Evolutionary conservation across 1,139 yeast genomes (phyloP), one percentile per base, ranked within the genome.

Genomic region (Taiozyma sp.): DNA sequence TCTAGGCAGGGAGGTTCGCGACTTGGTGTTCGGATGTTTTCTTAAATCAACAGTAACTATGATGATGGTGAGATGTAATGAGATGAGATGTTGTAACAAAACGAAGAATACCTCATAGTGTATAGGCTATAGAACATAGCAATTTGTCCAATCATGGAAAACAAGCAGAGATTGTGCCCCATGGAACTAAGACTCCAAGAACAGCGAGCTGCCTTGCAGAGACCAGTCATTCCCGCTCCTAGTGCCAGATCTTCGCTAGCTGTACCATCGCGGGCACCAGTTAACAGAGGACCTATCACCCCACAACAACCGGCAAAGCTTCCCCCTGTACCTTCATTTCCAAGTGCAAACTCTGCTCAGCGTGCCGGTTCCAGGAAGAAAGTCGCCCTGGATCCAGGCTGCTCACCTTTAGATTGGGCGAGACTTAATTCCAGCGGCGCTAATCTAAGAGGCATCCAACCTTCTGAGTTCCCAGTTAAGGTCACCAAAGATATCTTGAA

Each of bases 361-460:
- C 60, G 59, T 40, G 54, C 54, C 2, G 47, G 12, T 13, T 4
- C 43, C 13, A 61, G 85, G 3, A 68, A 67, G 34, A 88, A 88
- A 59, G 92, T 88, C 1, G 76, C 70, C 1, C 71, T 89, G 13
- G 73, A 78, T 46, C 96, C 95, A 0, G 96, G 96, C 0, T 90
- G 83, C 63, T 89, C 96, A 1, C 93, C 96, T 0, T 69, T 89
- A 52, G 96, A 89, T 65, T 89, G 97, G 97, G 96, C 93, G 12
- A 68, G 74, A 12, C 66, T 82, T 42, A 83, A 81, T 52, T 65
- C 70, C 14, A 66, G 73, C 24, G 78, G 79, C 22, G 54, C 61
- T 44, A 70, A 75, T 54, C 63, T 78, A 32, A 55, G 78, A 39
- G 77, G 66, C 3, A 66, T 70, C 1, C 67, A 65, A 50, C 73